phyloP scores from a whole-genome alignment of 495 filamentous ascomycete genomes.

The Xylaria palmicola region DNA sequence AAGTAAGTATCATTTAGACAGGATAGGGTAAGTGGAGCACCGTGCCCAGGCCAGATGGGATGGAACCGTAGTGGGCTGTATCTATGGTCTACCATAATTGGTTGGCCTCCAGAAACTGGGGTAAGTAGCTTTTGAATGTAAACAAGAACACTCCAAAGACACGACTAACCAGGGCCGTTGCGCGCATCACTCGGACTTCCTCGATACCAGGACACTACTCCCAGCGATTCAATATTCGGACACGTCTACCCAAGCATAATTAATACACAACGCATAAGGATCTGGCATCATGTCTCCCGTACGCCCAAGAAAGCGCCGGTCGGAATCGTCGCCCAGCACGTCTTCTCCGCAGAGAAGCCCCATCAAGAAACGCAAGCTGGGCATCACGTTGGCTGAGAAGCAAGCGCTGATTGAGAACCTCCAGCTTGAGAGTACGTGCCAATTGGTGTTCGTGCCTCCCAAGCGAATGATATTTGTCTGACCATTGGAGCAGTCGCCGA shows the following conservation, averaged over 20 bases:
- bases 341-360: constrained; percentile 53
- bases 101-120: neutral
- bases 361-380: constrained; percentile 56
- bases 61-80: neutral
- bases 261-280: constrained; percentile 9
- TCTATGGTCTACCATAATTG: neutral
- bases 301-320: constrained; percentile 60
- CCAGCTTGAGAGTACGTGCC: constrained; percentile 79
- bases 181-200: constrained; percentile 1
- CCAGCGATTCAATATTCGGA: neutral
- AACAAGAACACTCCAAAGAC: constrained; percentile 13
- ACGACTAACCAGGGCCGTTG: neutral
- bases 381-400: constrained; percentile 76
- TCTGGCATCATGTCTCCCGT: constrained; percentile 50
- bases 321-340: constrained; percentile 43
- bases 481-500: constrained; percentile 68
- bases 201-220: neutral
- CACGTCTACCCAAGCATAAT: neutral
- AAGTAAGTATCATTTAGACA: neutral
- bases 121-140: constrained; percentile 13
- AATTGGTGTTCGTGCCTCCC: neutral
- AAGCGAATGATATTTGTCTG: constrained; percentile 22
- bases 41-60: neutral
- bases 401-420: constrained; percentile 89
- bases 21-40: neutral